Percentiles rank a stretch among this genome's conserved stretches.
These are phyloP conservation scores for Copromyces sp. DNA, from an alignment of 495 filamentous ascomycete genomes.

Conservation along the genomic window DNA sequence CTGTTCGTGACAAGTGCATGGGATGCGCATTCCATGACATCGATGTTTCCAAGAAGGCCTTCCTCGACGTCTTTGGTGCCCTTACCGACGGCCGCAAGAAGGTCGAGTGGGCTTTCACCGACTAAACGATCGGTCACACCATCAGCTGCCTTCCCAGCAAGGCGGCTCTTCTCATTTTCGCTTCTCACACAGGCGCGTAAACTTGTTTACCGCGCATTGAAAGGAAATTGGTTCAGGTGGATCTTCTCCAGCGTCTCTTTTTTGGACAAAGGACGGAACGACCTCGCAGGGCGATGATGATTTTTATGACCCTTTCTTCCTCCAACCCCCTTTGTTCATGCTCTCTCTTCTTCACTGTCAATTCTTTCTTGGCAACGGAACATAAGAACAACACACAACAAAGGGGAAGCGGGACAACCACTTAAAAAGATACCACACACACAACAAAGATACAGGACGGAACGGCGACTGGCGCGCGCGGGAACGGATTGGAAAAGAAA, in stretches of 20 bases:
- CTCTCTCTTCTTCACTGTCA: not conserved
- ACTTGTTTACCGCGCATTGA: not conserved
- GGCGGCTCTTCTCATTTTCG: not conserved
- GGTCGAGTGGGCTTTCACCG: slow-evolving; percentile 33
- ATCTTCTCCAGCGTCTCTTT: not conserved
- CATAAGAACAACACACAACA: not conserved
- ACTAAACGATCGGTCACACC: slow-evolving; percentile 9
- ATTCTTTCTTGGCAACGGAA: not conserved
- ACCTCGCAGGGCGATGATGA: not conserved
- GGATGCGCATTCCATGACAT: slow-evolving; percentile 44
- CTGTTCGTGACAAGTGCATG: slow-evolving; percentile 65
- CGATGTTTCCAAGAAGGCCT: slow-evolving; percentile 39
- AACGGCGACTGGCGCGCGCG: not conserved
- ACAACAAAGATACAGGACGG: not conserved
- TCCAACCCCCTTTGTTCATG: not conserved
- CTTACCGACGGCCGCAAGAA: slow-evolving; percentile 24
- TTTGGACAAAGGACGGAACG: not conserved
- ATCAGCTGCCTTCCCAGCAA: not conserved
- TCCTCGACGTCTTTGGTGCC: slow-evolving; percentile 30
- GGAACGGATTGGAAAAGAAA: not conserved
- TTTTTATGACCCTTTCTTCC: not conserved
- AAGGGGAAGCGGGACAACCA: not conserved
- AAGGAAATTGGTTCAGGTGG: not conserved
- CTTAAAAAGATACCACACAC: not conserved
- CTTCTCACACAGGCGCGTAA: not conserved